A percentile compares a stretch with the other conserved stretches of the same genome.
Conservation (phyloP, 805 yeast genomes). For the Saccharomycopsis javanensis region DNA sequence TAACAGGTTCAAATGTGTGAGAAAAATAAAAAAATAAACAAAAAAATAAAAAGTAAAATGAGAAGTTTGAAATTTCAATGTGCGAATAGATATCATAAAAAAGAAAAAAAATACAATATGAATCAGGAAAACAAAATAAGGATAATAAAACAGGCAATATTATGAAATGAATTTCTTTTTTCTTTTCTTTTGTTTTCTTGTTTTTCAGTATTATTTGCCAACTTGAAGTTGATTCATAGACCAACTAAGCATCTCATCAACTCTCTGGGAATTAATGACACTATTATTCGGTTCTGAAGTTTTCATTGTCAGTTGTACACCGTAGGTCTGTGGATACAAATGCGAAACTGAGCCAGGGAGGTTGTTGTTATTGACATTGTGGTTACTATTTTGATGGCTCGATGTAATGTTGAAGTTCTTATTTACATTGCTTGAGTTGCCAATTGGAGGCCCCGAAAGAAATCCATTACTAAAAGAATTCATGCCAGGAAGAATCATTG, state of each 20-base stretch:
- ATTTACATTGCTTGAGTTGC: background rate
- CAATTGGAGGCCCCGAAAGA: background rate
- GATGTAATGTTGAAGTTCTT: slow-evolving; percentile 6
- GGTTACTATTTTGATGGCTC: slow-evolving; percentile 9
- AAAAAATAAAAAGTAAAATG: background rate
- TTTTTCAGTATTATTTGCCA: background rate
- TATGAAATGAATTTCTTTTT: background rate
- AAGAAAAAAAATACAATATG: background rate
- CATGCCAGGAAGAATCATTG: slow-evolving; percentile 13
- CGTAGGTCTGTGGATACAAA: background rate
- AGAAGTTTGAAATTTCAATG: no score
- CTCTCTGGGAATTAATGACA: background rate
- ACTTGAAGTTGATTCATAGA: slow-evolving; percentile 13
- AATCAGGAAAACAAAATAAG: background rate
- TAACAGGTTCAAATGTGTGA: background rate
- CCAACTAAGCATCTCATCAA: slow-evolving; percentile 7
- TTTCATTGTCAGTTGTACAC: background rate
- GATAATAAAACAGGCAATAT: background rate
- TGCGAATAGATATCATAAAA: background rate
- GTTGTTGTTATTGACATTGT: slow-evolving; percentile 8
- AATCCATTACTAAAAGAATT: slow-evolving; percentile 4
- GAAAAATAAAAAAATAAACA: no score
- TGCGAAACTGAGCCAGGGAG: background rate
- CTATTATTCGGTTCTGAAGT: background rate
- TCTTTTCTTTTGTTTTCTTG: no score